These are phyloP conservation scores for Trichocladium uniseriatum DNA, from an alignment of 495 filamentous ascomycete species.

Conservation along the genomic window DNA sequence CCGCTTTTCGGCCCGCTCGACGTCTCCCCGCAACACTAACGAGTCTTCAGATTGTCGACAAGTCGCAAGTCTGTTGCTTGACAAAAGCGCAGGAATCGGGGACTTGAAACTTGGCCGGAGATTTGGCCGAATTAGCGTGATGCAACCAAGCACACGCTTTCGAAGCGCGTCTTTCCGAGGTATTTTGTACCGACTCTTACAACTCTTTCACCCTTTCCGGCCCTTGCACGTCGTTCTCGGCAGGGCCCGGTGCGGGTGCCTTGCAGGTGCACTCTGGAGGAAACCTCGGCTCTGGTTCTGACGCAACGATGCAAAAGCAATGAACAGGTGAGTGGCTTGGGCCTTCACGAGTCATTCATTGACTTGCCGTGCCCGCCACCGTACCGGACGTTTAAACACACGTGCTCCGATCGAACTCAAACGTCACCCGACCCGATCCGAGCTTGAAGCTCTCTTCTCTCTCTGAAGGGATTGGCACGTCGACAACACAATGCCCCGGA, in stretches of 20 bases:
- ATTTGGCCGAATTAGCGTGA: not conserved
- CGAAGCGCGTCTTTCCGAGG: too few species aligned
- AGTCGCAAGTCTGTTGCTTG: not conserved
- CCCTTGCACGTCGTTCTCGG: not conserved
- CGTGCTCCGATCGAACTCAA: not conserved
- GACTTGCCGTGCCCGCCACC: too few species aligned
- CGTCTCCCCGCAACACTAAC: too few species aligned
- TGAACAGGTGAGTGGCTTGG: not conserved
- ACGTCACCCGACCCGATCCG: not conserved
- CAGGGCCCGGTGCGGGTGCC: not conserved
- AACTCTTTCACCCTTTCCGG: not conserved
- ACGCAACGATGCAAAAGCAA: too few species aligned
- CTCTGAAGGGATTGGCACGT: not conserved
- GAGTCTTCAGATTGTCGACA: too few species aligned
- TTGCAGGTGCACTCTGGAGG: not conserved
- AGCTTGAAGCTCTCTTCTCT: not conserved
- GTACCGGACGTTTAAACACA: too few species aligned
- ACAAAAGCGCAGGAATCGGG: not conserved
- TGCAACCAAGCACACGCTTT: not conserved
- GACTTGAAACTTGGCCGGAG: not conserved
- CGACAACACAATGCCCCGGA: not conserved
- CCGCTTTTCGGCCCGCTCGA: constrained; percentile 2
- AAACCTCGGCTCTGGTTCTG: not conserved
- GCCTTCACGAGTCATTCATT: not conserved
- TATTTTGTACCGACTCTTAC: too few species aligned